These are phyloP conservation scores for Naganishia albida DNA, from an alignment of 1,284 basidiomycete genomes.

Conservation along the genomic window DNA sequence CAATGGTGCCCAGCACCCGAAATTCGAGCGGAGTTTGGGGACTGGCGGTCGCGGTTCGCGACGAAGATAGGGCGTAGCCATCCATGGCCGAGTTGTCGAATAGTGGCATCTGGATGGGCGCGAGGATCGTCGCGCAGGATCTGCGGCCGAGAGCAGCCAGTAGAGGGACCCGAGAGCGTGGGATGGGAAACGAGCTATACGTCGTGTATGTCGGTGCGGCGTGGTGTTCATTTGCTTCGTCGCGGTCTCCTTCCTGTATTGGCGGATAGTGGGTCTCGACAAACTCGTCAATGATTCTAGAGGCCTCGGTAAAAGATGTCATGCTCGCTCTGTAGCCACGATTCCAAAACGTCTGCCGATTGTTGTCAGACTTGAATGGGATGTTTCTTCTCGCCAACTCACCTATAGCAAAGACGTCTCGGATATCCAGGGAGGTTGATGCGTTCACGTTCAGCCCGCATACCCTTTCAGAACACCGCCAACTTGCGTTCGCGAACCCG, in stretches of 20 bases:
- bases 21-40: conserved; percentile 9
- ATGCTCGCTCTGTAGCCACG: neutral
- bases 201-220: neutral
- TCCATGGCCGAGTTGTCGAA: conserved; percentile 34
- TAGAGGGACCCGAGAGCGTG: neutral
- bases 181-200: neutral
- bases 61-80: conserved; percentile 28
- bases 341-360: neutral
- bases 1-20: conserved; percentile 27
- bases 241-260: neutral
- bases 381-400: neutral
- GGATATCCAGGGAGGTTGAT: neutral
- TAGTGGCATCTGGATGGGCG: conserved; percentile 24
- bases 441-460: neutral
- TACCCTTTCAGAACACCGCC: too few relatives aligned
- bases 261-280: conserved; percentile 1
- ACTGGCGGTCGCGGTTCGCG: conserved; percentile 1
- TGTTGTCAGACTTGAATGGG: neutral
- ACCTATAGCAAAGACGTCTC: neutral
- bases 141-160: conserved; percentile 7
- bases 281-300: conserved; percentile 13
- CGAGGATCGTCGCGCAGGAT: conserved; percentile 13
- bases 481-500: too few relatives aligned
- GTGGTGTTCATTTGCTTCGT: neutral
- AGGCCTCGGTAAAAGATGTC: conserved; percentile 15